Evolutionary conservation across 345 rosid genomes (phyloP).

Genomic region (Combretum micranthum): DNA sequence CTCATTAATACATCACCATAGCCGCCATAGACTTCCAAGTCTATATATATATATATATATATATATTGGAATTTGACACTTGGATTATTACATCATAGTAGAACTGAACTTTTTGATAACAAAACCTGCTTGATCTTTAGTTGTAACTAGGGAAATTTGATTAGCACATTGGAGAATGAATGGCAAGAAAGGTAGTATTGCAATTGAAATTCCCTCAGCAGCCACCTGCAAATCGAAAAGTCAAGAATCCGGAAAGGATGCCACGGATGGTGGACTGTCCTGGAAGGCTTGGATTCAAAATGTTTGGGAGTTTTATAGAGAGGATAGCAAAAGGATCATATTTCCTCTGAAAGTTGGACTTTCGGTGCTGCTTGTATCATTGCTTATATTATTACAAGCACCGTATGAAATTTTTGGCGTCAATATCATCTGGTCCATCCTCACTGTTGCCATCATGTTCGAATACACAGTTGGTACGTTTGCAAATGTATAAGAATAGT

Average conservation of each 20-base stretch:
- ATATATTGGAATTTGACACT: background rate
- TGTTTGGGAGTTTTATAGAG: conserved; percentile 48
- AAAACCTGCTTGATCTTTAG: too few species aligned
- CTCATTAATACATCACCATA: too few species aligned
- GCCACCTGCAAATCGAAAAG: conserved; percentile 17
- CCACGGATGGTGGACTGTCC: conserved; percentile 3
- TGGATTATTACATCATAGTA: background rate
- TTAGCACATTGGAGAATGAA: conserved; percentile 38
- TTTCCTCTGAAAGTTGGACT: conserved; percentile 60
- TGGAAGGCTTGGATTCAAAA: conserved; percentile 29
- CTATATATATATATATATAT: too few species aligned
- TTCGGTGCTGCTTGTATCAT: conserved; percentile 53
- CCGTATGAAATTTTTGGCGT: conserved; percentile 58
- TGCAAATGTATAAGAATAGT: too few species aligned
- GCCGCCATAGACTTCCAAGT: too few species aligned
- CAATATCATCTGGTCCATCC: conserved; percentile 63
- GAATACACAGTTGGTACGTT: conserved; percentile 60
- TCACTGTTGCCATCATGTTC: conserved; percentile 66
- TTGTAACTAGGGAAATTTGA: too few species aligned
- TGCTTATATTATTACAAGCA: conserved; percentile 48
- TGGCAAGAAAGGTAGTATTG: conserved; percentile 43
- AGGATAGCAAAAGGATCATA: conserved; percentile 42
- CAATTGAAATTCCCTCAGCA: conserved; percentile 28
- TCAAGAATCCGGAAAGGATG: conserved; percentile 10
- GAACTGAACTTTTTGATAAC: conserved; percentile 13